phyloP scores from a whole-genome alignment of 768 basidiomycete genomes.

The Leucocoprinus leucothites region DNA sequence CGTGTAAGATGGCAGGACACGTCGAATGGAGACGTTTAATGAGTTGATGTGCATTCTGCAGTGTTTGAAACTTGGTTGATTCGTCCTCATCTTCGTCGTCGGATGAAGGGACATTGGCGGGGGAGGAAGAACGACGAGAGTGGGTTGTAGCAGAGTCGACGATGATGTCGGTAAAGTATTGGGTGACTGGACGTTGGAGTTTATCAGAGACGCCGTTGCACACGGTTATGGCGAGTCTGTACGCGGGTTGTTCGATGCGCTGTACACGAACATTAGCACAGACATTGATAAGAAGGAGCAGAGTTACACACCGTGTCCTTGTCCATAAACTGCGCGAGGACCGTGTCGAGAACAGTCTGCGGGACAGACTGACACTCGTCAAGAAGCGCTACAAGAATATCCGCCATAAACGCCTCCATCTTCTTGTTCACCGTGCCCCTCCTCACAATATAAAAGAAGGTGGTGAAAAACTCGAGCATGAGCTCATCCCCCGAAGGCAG shows the following conservation, averaged over 20 bases:
- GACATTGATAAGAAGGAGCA: not conserved
- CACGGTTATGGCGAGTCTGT: conserved; percentile 80
- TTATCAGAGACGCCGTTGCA: conserved; percentile 84
- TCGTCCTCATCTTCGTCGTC: conserved; percentile 50
- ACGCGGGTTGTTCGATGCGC: conserved; percentile 72
- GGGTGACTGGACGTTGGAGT: conserved; percentile 83
- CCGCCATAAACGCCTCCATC: conserved; percentile 81
- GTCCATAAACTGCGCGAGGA: conserved; percentile 85
- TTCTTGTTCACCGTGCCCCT: conserved; percentile 67
- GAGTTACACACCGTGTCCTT: conserved; percentile 59
- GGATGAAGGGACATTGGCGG: conserved; percentile 11
- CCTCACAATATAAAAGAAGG: conserved; percentile 77
- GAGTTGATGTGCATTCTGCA: conserved; percentile 77
- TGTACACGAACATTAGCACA: conserved; percentile 21
- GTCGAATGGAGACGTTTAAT: conserved; percentile 79
- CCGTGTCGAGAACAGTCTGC: conserved; percentile 68
- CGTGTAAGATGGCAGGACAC: conserved; percentile 79
- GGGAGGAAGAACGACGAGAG: conserved; percentile 14
- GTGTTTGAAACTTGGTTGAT: conserved; percentile 63
- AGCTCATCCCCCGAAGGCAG: conserved; percentile 84
- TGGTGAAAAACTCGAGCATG: conserved; percentile 77
- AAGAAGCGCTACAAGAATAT: conserved; percentile 85
- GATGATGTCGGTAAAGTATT: conserved; percentile 92
- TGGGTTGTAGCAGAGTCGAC: conserved; percentile 52
- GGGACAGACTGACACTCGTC: conserved; percentile 85